A percentile compares a stretch with the other conserved stretches of the same genome.
phyloP scores from a whole-genome alignment of 116 monocot species.

The Cymodocea nodosa region DNA sequence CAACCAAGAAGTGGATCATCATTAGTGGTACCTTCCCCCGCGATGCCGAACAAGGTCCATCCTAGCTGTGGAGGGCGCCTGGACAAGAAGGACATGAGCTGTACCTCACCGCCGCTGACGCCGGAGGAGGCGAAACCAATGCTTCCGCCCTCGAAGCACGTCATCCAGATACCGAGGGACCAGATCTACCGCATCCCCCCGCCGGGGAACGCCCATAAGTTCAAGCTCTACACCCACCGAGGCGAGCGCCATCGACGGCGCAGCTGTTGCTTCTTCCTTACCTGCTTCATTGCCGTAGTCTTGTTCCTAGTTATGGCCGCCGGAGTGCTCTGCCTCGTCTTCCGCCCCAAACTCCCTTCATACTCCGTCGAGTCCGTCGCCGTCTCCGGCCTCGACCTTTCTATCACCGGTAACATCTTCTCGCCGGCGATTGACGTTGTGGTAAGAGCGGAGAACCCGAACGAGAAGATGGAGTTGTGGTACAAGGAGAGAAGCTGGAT shows the following conservation, averaged over 20 bases:
- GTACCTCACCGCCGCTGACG: background rate
- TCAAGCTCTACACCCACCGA: slow-evolving; percentile 28
- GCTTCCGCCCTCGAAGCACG: slow-evolving; percentile 15
- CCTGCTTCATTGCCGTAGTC: slow-evolving; percentile 1
- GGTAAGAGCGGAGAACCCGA: slow-evolving; percentile 32
- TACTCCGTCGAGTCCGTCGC: slow-evolving; percentile 22
- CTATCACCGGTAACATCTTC: background rate
- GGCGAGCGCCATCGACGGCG: slow-evolving; percentile 2
- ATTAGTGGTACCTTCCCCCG: too few relatives aligned
- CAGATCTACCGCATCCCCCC: slow-evolving; percentile 65
- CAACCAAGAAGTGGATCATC: too few relatives aligned
- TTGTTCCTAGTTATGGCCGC: slow-evolving; percentile 11
- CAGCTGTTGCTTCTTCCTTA: slow-evolving; percentile 17
- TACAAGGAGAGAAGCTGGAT: slow-evolving; percentile 25
- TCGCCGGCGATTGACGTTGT: slow-evolving; percentile 18
- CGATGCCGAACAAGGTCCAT: too few relatives aligned
- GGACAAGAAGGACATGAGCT: too few relatives aligned
- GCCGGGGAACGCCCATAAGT: slow-evolving; percentile 42
- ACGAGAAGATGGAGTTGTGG: slow-evolving; percentile 24
- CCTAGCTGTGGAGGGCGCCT: too few relatives aligned
- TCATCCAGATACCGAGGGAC: slow-evolving; percentile 67
- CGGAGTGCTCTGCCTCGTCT: slow-evolving; percentile 30
- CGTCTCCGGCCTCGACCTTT: slow-evolving; percentile 14
- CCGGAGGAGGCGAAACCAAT: background rate
- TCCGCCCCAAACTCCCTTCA: slow-evolving; percentile 26